phyloP scores from a whole-genome alignment of 257 asterid genomes.

The Solanum sitiens region DNA sequence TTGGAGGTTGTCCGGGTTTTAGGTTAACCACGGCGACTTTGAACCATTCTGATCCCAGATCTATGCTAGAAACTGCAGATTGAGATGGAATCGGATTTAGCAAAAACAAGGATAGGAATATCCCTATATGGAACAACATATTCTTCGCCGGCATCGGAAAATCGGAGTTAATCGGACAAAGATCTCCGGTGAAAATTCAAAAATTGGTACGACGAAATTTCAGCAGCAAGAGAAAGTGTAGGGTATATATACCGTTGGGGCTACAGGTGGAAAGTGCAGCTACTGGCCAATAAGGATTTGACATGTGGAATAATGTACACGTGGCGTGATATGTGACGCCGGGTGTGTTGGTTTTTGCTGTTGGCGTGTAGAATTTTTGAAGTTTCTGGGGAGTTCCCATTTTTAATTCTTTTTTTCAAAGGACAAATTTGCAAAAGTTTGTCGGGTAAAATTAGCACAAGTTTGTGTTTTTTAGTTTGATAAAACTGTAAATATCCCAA shows the following conservation, averaged over 20 bases:
- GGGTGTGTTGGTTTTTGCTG: conserved; percentile 34
- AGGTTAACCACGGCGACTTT: conserved; percentile 94
- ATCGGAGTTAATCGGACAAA: neutral
- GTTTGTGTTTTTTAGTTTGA: neutral
- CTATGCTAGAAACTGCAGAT: conserved; percentile 94
- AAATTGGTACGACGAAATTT: neutral
- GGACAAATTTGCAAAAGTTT: neutral
- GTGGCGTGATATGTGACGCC: conserved; percentile 44
- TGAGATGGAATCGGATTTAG: conserved; percentile 28
- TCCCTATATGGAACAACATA: conserved; percentile 25
- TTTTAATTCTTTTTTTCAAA: neutral
- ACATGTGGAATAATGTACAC: conserved; percentile 29
- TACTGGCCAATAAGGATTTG: conserved; percentile 8
- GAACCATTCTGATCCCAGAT: conserved; percentile 96
- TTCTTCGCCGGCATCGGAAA: neutral
- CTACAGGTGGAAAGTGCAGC: conserved; percentile 21
- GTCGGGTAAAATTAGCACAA: neutral
- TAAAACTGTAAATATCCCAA: neutral
- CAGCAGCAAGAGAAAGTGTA: neutral
- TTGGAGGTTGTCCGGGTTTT: conserved; percentile 90
- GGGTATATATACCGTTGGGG: conserved; percentile 22
- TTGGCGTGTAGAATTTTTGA: neutral
- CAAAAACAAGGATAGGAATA: conserved; percentile 27
- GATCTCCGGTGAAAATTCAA: neutral
- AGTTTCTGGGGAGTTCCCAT: neutral